Evolutionary conservation across 805 yeast genomes (phyloP), one percentile per base, ranked within the genome.

Genomic region (Monosporozyma servazzii): DNA sequence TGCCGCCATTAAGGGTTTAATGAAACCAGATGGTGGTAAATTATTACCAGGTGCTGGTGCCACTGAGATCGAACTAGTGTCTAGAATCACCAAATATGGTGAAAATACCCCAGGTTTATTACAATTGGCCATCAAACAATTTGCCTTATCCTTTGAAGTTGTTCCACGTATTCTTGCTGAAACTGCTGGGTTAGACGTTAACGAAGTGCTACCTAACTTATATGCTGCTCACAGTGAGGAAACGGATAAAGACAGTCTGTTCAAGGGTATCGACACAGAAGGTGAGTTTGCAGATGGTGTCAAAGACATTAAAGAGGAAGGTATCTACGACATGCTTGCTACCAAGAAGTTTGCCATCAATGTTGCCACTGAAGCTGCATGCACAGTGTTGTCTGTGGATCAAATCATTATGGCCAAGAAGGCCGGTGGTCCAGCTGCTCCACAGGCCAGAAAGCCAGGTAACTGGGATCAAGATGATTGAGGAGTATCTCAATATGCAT

Each of bases 41-140:
- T 76, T 91, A 58, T 76, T 91, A 55, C 90, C 97, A 3, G 99
- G 99, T 56, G 99, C 99, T 0, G 99, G 99, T 60, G 90, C 97
- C 31, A 77, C 86, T 13, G 99, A 93, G 71, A 84, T 88, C 47
- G 96, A 89, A 65, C 74, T 93, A 51, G 90, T 88, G 48, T 79
- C 84, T 57, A 77, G 82, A 63, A 78, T 91, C 52, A 85, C 88
- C 25, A 80, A 80, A 52, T 86, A 81, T 65, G 99, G 98, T 60
- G 99, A 93, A 67, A 81, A 78, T 63, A 93, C 98, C 1, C 95
- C 98, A 10, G 98, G 98, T 45, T 75, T 89, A 54, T 68, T 88
- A 63, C 98, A 90, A 70, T 78, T 93, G 54, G 96, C 98, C 47
- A 91, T 93, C 63, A 93, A 93, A 72, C 84, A 85, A 60, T 93